These are phyloP conservation scores for Phytophthora palmivora DNA, from an alignment of 352 stramenopile genomes.

Conservation along the genomic window DNA sequence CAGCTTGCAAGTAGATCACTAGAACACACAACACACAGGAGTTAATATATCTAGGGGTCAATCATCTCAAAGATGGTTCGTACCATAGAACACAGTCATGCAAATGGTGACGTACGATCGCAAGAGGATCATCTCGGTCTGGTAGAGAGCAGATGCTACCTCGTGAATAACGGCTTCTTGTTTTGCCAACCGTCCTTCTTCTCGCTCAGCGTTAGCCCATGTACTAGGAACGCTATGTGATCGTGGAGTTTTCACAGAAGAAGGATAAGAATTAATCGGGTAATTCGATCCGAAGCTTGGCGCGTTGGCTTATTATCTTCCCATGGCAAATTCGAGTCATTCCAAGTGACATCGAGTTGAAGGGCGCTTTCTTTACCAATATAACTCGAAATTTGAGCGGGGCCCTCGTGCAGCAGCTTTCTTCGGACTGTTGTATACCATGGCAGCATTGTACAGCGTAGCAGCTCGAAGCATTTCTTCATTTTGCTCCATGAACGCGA, in stretches of 20 bases:
- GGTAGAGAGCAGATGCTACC: conserved; percentile 25
- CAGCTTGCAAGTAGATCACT: conserved; percentile 30
- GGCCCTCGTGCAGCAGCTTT: neutral
- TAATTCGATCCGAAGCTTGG: conserved; percentile 5
- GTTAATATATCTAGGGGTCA: conserved; percentile 1
- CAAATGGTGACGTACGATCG: conserved; percentile 43
- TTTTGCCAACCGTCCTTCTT: conserved; percentile 1
- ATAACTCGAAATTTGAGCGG: conserved; percentile 6
- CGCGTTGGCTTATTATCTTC: neutral
- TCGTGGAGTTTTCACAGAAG: conserved; percentile 12
- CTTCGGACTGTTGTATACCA: conserved; percentile 17
- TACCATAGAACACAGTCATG: conserved; percentile 42
- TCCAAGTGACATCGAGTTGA: neutral
- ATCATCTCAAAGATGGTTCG: neutral
- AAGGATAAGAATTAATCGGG: conserved; percentile 6
- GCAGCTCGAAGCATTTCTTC: conserved; percentile 24
- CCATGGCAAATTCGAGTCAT: conserved; percentile 24
- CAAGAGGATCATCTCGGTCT: conserved; percentile 43
- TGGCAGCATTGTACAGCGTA: conserved; percentile 9
- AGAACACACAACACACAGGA: neutral
- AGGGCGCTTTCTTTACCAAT: conserved; percentile 5
- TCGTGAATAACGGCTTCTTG: conserved; percentile 32
- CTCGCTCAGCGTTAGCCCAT: conserved; percentile 13
- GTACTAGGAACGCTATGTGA: conserved; percentile 22
- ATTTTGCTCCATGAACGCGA: conserved; percentile 20